Conservation (phyloP, 257 asterid species). For the Buddleja alternifolia region DNA sequence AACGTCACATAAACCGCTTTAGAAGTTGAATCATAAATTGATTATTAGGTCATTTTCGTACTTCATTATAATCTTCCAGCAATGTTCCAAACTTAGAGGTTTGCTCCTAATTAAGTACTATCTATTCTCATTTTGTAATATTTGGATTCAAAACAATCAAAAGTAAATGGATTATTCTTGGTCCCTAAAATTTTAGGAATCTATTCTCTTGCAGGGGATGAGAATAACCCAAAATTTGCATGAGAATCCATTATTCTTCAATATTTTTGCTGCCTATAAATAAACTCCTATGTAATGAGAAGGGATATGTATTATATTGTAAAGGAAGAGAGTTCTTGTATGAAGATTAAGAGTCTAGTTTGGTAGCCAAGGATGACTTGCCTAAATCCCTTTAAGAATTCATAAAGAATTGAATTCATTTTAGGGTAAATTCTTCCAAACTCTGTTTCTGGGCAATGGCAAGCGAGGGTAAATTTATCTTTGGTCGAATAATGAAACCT, state of each 20-base stretch:
- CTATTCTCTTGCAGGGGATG: constrained; percentile 2
- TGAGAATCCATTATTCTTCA: neutral
- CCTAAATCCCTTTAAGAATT: constrained; percentile 32
- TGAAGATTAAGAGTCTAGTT: constrained; percentile 43
- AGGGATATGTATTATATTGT: too few species aligned
- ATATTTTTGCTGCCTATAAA: neutral
- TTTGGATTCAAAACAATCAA: too few species aligned
- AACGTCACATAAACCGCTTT: too few species aligned
- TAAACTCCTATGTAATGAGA: neutral
- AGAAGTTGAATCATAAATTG: too few species aligned
- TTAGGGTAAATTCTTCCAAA: too few species aligned
- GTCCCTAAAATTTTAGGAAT: constrained; percentile 6
- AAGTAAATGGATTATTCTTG: neutral
- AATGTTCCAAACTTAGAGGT: too few species aligned
- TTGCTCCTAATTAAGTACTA: too few species aligned
- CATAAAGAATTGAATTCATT: neutral
- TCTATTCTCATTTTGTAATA: too few species aligned
- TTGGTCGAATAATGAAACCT: neutral
- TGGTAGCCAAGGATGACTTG: constrained; percentile 70
- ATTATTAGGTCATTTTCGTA: too few species aligned
- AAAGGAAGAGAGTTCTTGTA: constrained; percentile 41
- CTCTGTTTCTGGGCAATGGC: too few species aligned
- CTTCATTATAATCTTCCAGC: too few species aligned
- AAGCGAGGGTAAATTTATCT: too few species aligned
- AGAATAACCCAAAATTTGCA: constrained; percentile 5